Conservation (phyloP, 108 stramenopile species). For the Nitzschia sp. region DNA sequence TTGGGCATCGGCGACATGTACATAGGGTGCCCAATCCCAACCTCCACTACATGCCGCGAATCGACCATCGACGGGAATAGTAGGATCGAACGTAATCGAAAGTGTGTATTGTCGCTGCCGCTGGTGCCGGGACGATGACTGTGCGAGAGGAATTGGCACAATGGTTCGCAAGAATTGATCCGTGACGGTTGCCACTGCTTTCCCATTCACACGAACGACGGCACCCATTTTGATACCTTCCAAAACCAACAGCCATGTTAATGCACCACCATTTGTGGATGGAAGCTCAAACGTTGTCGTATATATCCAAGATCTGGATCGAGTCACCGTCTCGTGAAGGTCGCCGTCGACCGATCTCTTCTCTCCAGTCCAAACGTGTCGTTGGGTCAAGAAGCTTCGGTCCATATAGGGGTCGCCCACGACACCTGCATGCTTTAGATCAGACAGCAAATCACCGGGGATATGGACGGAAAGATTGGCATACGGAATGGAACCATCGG, state of each 20-base stretch:
- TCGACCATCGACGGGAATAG: slow-evolving; percentile 39
- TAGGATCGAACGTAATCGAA: slow-evolving; percentile 42
- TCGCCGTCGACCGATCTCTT: background rate
- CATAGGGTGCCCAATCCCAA: slow-evolving; percentile 60
- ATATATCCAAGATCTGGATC: slow-evolving; percentile 41
- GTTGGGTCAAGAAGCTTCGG: slow-evolving; percentile 40
- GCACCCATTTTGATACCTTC: slow-evolving; percentile 65
- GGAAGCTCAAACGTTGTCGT: slow-evolving; percentile 26
- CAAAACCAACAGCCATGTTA: slow-evolving; percentile 32
- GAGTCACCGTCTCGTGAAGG: background rate
- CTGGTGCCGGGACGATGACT: background rate
- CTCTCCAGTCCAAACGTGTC: slow-evolving; percentile 37
- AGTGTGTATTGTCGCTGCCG: slow-evolving; percentile 13
- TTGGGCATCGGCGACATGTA: slow-evolving; percentile 20
- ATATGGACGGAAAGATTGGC: slow-evolving; percentile 21
- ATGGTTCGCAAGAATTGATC: slow-evolving; percentile 49
- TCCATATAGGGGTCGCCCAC: slow-evolving; percentile 46
- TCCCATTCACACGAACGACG: slow-evolving; percentile 26
- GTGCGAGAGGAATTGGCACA: slow-evolving; percentile 1
- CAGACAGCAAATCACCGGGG: slow-evolving; percentile 47
- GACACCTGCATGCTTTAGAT: slow-evolving; percentile 29
- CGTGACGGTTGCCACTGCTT: slow-evolving; percentile 29
- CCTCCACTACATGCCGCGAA: slow-evolving; percentile 47
- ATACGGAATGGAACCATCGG: background rate
- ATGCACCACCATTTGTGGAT: background rate